Percentiles rank a stretch among this genome's conserved stretches.
These are phyloP conservation scores for Aurinia saxatilis DNA, from an alignment of 345 rosid genomes.

Conservation along the genomic window DNA sequence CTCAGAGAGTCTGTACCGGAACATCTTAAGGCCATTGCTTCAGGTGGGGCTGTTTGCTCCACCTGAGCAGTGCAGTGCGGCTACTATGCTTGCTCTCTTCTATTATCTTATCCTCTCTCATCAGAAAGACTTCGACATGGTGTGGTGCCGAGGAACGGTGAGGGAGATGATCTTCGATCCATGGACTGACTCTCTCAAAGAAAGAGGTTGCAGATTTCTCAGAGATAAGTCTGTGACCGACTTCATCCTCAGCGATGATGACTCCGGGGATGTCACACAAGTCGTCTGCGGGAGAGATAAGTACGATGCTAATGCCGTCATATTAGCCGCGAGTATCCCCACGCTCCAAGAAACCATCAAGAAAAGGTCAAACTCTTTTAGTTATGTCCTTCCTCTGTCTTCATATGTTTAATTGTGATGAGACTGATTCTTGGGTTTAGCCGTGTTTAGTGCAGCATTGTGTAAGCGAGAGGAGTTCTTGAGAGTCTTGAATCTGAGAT, in stretches of 20 bases:
- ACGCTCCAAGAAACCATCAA: slow-evolving; percentile 41
- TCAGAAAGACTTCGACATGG: slow-evolving; percentile 42
- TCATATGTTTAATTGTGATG: not conserved
- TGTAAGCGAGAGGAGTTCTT: slow-evolving; percentile 48
- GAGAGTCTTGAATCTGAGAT: slow-evolving; percentile 45
- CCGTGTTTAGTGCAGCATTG: slow-evolving; percentile 48
- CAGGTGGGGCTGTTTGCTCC: too few relatives aligned
- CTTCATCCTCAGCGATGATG: slow-evolving; percentile 33
- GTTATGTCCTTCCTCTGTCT: not conserved
- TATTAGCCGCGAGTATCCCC: slow-evolving; percentile 49
- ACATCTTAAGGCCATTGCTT: too few relatives aligned
- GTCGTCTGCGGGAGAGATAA: slow-evolving; percentile 40
- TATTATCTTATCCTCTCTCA: too few relatives aligned
- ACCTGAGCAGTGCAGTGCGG: too few relatives aligned
- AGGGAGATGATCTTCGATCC: too few relatives aligned
- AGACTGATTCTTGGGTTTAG: not conserved
- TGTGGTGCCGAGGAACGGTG: too few relatives aligned
- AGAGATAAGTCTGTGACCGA: too few relatives aligned
- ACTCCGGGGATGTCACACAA: slow-evolving; percentile 39
- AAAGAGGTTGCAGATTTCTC: too few relatives aligned
- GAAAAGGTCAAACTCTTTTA: slow-evolving; percentile 32
- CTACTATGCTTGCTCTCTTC: too few relatives aligned
- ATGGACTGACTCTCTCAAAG: too few relatives aligned
- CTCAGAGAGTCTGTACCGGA: too few relatives aligned
- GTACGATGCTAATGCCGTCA: slow-evolving; percentile 39